Base-by-base conservation (phyloP, 2,329 filamentous ascomycete genomes). In the Blastomyces parvus region DNA sequence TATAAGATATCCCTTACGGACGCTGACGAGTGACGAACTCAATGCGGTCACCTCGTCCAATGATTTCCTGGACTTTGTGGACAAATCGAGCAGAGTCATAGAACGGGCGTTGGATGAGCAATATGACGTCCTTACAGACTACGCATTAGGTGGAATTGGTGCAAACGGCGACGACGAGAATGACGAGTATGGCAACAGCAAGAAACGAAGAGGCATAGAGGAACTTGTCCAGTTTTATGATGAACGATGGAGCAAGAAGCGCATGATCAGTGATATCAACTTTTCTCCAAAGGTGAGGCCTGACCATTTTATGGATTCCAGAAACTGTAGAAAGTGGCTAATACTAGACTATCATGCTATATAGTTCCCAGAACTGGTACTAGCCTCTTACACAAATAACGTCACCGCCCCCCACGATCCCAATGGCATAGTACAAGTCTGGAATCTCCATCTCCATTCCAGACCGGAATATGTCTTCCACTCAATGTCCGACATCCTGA, bases 371-470 rank as follows among this genome's bases (percentile, higher is more conserved):
- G 94, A 99, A 77, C 84, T 99, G 44, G 82, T 99, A 57, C 85
- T 97, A 58, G 92, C 94, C 38, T 90, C 94, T 3, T 97, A 99
- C 76, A 99, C 94, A 63, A 99, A 97, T 78, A 97, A 97, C 73
- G 91, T 93, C 5, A 90, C 93, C 8, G 92, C 94, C 22, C 93
- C 93, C 38, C 91, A 96, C 72, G 92, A 97, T 69, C 91, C 92
- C 13, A 90, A 95, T 71, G 94, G 94, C 33, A 83, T 99, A 53
- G 88, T 99, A 40, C 92, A 97, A 74, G 88, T 99, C 42, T 99
- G 95, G 95, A 99, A 97, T 73, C 83, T 91, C 71, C 92, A 97
- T 75, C 87, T 97, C 74, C 92, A 95, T 70, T 90, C 94, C 69
- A 86, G 94, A 38, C 91, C 94, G 0, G 94, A 99, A 80, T 97